Base-by-base conservation (phyloP, 2,329 filamentous ascomycete genomes). In the Epichloe scottii region DNA sequence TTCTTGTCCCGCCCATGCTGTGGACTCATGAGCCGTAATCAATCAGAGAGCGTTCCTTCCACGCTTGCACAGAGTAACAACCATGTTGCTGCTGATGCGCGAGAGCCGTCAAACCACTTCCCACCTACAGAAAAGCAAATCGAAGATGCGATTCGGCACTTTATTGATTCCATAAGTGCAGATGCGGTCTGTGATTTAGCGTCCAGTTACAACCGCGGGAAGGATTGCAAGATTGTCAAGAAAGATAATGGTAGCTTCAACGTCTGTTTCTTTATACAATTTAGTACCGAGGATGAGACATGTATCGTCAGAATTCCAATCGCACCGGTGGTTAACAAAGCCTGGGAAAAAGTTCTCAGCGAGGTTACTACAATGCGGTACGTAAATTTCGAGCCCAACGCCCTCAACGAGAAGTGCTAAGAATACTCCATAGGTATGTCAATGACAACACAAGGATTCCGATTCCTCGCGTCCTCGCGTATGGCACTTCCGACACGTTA, bases 351-450 rank as follows among this genome's bases (percentile, higher is more conserved):
- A 30, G 0, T 50, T n/a, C 19, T 50, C 23, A 50, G 48, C 15
- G 48, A 50, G 30, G 48, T 44, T 37, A n/a, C n/a, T 14, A 45
- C 48, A 8, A 44, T 39, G n/a, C 39, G 40, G 39, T 49, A 49
- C 3, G 30, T n/a, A 42, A 2, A 34, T 40, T 15, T 2, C 34
- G 15, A 59, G 52, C 46, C 35, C 30, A 7, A 8, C 34, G 33
- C 6, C 35, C 17, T 21, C 6, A 37, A 21, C 5, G 21, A 48
- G 3, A 26, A 17, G 34, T 3, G 15, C 26, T 42, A 17, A 30
- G 58, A 59, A 34, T 61, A 57, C 45, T 49, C 21, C 26, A 2
- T 34, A 60, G 60, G 34, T 62, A 59, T 43, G 49, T 63, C 11
- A 41, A 55, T 35, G 19, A 34, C 15, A 53, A 55, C 3, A 62